Conservation (phyloP, 2,329 filamentous ascomycete species). For the Fusarium subtropicale region DNA sequence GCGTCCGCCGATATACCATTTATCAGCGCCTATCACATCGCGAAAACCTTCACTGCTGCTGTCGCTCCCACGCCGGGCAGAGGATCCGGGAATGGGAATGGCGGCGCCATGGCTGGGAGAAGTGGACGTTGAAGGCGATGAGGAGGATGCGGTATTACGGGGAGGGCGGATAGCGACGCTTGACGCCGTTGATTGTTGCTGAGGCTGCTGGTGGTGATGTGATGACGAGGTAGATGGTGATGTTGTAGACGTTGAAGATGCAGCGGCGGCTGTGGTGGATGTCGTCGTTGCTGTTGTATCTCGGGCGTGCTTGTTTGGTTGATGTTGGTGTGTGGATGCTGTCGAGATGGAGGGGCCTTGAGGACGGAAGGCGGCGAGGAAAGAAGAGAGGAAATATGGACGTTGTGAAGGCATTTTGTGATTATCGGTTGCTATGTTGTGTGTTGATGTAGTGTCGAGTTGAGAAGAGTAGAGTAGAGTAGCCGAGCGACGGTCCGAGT, state of each 20-base stretch:
- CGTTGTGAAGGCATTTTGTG: conserved; percentile 63
- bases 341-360: conserved; percentile 55
- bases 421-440: neutral
- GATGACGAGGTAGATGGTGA: conserved; percentile 39
- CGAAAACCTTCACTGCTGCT: conserved; percentile 81
- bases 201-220: conserved; percentile 41
- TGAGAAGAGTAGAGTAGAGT: neutral
- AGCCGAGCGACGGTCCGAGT: conserved; percentile 31
- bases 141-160: conserved; percentile 35
- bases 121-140: conserved; percentile 33
- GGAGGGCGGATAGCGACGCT: conserved; percentile 50
- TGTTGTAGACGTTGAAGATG: conserved; percentile 41
- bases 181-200: conserved; percentile 43
- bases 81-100: conserved; percentile 56
- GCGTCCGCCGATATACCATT: conserved; percentile 84
- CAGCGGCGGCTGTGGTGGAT: conserved; percentile 37
- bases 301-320: conserved; percentile 54
- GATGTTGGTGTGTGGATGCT: conserved; percentile 45
- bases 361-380: conserved; percentile 65
- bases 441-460: neutral
- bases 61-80: conserved; percentile 74
- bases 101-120: conserved; percentile 41
- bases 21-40: conserved; percentile 77
- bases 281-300: conserved; percentile 39
- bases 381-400: conserved; percentile 67